These are phyloP conservation scores for Serendipita sp. DNA, from an alignment of 768 basidiomycete species.

Conservation along the genomic window DNA sequence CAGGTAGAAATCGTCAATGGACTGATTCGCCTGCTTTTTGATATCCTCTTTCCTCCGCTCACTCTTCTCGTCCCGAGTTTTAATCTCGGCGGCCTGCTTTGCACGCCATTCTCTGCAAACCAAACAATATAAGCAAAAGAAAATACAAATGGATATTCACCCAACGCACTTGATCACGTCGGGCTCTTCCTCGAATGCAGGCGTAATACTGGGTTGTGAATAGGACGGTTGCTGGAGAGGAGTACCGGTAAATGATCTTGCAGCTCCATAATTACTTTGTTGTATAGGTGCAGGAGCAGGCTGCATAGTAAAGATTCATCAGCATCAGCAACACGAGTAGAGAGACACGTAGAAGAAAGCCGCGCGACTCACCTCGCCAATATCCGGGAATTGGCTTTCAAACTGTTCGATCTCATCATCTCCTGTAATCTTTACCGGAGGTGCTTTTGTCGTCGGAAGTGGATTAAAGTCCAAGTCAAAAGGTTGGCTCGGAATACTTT, in stretches of 20 bases:
- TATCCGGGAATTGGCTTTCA: slow-evolving; percentile 70
- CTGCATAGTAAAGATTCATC: slow-evolving; percentile 8
- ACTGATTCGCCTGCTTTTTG: slow-evolving; percentile 64
- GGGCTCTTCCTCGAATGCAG: slow-evolving; percentile 53
- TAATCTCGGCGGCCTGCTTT: slow-evolving; percentile 71
- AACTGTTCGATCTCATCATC: slow-evolving; percentile 78
- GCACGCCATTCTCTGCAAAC: slow-evolving; percentile 67
- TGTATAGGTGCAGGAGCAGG: slow-evolving; percentile 11
- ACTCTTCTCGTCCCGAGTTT: slow-evolving; percentile 63
- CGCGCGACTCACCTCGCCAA: slow-evolving; percentile 25
- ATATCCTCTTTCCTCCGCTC: slow-evolving; percentile 65
- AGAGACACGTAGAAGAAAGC: not conserved
- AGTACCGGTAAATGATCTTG: slow-evolving; percentile 52
- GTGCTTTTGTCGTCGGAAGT: slow-evolving; percentile 23
- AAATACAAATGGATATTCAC: not conserved
- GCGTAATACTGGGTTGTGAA: slow-evolving; percentile 19
- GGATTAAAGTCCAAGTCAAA: slow-evolving; percentile 46
- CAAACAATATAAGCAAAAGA: not conserved
- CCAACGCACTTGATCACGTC: slow-evolving; percentile 64
- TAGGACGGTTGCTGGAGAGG: slow-evolving; percentile 47
- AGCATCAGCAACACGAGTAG: slow-evolving; percentile 2
- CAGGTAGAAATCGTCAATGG: slow-evolving; percentile 84
- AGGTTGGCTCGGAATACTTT: slow-evolving; percentile 2
- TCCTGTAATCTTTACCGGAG: slow-evolving; percentile 65
- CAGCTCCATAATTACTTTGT: slow-evolving; percentile 30